Conservation (phyloP, 805 yeast genomes). For the Candida pseudoglaebosa region DNA sequence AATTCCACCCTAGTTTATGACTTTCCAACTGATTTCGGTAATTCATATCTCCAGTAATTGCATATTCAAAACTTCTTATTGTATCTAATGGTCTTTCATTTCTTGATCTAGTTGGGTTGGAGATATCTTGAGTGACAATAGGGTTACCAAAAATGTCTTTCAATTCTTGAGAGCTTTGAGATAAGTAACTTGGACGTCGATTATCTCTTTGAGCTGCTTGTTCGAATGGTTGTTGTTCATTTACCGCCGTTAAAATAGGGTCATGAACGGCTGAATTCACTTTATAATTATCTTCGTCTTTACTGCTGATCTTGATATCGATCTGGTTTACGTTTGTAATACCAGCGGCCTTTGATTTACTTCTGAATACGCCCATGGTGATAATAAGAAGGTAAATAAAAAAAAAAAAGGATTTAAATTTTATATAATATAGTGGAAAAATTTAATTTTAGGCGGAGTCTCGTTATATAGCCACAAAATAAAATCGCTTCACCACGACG, state of each 20-base stretch:
- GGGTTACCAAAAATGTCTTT: conserved; percentile 85
- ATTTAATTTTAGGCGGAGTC: too few species aligned
- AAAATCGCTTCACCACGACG: too few species aligned
- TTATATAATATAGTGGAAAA: too few species aligned
- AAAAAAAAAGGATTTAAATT: too few species aligned
- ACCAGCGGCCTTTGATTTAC: conserved; percentile 16
- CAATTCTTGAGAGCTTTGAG: conserved; percentile 51
- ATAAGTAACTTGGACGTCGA: conserved; percentile 40
- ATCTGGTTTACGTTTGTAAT: conserved; percentile 4
- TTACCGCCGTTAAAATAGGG: conserved; percentile 90
- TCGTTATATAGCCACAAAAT: too few species aligned
- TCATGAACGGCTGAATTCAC: conserved; percentile 66
- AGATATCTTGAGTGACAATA: conserved; percentile 74
- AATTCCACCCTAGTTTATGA: conserved; percentile 76
- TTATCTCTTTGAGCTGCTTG: conserved; percentile 35
- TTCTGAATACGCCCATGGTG: conserved; percentile 31
- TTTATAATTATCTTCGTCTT: conserved; percentile 43
- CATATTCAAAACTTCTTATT: conserved; percentile 86
- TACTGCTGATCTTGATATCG: conserved; percentile 26
- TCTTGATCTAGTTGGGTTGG: conserved; percentile 89
- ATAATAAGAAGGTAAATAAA: too few species aligned
- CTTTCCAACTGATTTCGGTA: conserved; percentile 82
- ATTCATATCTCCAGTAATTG: conserved; percentile 83
- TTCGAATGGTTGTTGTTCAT: conserved; percentile 95
- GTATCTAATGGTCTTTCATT: conserved; percentile 98